A percentile compares a stretch with the other conserved stretches of the same genome.
phyloP scores from a whole-genome alignment of 768 basidiomycete genomes.

The Panus rudis region DNA sequence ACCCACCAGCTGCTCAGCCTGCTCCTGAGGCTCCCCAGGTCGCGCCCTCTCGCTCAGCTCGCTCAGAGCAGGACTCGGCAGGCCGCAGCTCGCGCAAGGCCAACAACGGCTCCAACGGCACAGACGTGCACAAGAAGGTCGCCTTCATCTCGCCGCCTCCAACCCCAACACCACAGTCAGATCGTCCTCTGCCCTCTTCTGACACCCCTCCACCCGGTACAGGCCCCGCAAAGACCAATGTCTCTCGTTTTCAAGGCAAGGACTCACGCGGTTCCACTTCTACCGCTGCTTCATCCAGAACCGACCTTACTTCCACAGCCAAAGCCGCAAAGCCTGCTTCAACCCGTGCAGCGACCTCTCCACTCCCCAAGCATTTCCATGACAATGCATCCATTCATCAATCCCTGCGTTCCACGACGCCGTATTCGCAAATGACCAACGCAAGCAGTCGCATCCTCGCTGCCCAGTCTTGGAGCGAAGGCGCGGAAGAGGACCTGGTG shows the following conservation, averaged over 20 bases:
- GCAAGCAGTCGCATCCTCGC: slow-evolving; percentile 66
- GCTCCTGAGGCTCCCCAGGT: slow-evolving; percentile 10
- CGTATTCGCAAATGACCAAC: slow-evolving; percentile 73
- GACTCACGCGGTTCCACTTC: slow-evolving; percentile 63
- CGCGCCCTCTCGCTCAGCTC: slow-evolving; percentile 10
- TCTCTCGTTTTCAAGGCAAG: slow-evolving; percentile 73
- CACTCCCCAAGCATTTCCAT: slow-evolving; percentile 45
- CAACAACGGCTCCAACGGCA: slow-evolving; percentile 27
- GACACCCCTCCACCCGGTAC: slow-evolving; percentile 27
- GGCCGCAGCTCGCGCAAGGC: slow-evolving; percentile 33
- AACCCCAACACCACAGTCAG: slow-evolving; percentile 46
- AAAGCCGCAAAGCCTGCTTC: slow-evolving; percentile 46
- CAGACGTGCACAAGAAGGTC: slow-evolving; percentile 74
- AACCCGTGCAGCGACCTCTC: slow-evolving; percentile 52
- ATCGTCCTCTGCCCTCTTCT: slow-evolving; percentile 46
- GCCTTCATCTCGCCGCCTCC: slow-evolving; percentile 81
- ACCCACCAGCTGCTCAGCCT: slow-evolving; percentile 11
- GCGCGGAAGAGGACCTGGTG: slow-evolving; percentile 90
- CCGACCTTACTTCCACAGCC: slow-evolving; percentile 42
- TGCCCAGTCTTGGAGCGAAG: slow-evolving; percentile 86
- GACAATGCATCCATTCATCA: slow-evolving; percentile 47
- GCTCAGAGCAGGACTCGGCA: slow-evolving; percentile 25
- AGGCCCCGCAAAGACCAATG: slow-evolving; percentile 50
- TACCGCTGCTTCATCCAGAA: slow-evolving; percentile 58
- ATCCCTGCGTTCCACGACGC: slow-evolving; percentile 74